A percentile compares a stretch with the other conserved stretches of the same genome.
Evolutionary conservation across 1,284 basidiomycete genomes (phyloP).

Genomic region (Termitomyces sp.): DNA sequence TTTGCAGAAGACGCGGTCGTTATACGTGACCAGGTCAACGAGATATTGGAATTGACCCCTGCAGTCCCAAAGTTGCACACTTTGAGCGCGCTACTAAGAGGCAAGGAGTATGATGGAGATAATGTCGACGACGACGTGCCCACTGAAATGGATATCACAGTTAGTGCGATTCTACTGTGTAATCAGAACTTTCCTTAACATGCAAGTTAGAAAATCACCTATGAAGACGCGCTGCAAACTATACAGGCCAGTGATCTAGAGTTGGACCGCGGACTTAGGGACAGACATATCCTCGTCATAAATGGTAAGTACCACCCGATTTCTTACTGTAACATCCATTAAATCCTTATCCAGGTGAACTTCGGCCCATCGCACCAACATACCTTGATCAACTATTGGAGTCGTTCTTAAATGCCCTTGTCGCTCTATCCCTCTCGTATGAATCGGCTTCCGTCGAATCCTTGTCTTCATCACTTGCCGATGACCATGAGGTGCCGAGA

Average conservation of each 20-base stretch:
- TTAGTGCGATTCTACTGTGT: conserved; percentile 4
- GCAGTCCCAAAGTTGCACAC: conserved; percentile 70
- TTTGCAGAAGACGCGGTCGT: conserved; percentile 40
- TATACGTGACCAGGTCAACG: conserved; percentile 68
- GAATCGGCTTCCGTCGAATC: conserved; percentile 47
- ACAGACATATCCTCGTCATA: conserved; percentile 67
- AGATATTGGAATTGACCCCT: conserved; percentile 75
- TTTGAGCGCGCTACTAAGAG: conserved; percentile 56
- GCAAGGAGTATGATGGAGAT: conserved; percentile 64
- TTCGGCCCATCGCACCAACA: conserved; percentile 63
- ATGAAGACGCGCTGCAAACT: conserved; percentile 54
- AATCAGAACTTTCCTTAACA: not conserved
- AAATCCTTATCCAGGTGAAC: conserved; percentile 39
- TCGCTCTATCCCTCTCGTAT: conserved; percentile 50
- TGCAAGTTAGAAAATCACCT: conserved; percentile 37
- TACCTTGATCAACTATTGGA: conserved; percentile 71
- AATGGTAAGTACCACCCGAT: conserved; percentile 45
- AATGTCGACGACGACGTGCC: conserved; percentile 47
- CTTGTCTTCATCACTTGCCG: conserved; percentile 53
- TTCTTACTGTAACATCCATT: not conserved
- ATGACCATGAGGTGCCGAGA: conserved; percentile 69
- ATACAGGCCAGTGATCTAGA: conserved; percentile 80
- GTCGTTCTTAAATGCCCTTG: conserved; percentile 64
- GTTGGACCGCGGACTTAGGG: conserved; percentile 55
- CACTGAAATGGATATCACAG: conserved; percentile 13